These are phyloP conservation scores for Ceratocystis destructans DNA, from an alignment of 2,329 filamentous ascomycete species.

Conservation along the genomic window DNA sequence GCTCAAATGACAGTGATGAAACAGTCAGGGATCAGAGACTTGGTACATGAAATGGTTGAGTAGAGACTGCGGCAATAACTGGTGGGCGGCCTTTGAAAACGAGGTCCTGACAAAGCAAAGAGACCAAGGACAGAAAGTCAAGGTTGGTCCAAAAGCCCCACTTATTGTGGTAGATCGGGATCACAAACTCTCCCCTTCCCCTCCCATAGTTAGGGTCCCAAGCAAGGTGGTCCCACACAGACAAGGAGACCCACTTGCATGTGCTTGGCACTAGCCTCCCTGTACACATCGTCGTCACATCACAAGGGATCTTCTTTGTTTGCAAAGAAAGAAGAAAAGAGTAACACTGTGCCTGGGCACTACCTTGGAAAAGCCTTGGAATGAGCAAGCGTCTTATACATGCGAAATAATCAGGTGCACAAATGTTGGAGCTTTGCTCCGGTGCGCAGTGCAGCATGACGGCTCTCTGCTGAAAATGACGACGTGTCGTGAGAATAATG, in stretches of 20 bases:
- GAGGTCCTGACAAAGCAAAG: not conserved
- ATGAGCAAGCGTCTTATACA: too few relatives aligned
- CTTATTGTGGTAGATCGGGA: slow-evolving; percentile 4
- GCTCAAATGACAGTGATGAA: too few relatives aligned
- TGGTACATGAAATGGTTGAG: too few relatives aligned
- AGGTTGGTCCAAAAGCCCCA: not conserved
- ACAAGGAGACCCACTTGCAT: not conserved
- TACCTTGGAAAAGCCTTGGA: not conserved
- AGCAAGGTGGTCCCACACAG: not conserved
- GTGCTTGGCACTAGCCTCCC: not conserved
- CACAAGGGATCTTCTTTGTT: not conserved
- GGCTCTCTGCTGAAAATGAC: not conserved
- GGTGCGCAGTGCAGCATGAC: too few relatives aligned
- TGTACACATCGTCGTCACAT: slow-evolving; percentile 8
- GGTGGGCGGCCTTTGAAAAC: not conserved
- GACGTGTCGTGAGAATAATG: not conserved
- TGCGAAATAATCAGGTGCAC: too few relatives aligned
- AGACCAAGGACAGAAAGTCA: not conserved
- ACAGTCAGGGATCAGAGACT: too few relatives aligned
- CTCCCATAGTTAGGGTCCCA: not conserved
- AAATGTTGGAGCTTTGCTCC: too few relatives aligned
- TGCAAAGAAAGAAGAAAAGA: not conserved
- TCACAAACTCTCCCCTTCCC: not conserved
- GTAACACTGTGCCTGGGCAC: not conserved
- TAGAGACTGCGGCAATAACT: too few relatives aligned